Conservation (phyloP, 1,284 basidiomycete genomes). For the Leccinum fallax region DNA sequence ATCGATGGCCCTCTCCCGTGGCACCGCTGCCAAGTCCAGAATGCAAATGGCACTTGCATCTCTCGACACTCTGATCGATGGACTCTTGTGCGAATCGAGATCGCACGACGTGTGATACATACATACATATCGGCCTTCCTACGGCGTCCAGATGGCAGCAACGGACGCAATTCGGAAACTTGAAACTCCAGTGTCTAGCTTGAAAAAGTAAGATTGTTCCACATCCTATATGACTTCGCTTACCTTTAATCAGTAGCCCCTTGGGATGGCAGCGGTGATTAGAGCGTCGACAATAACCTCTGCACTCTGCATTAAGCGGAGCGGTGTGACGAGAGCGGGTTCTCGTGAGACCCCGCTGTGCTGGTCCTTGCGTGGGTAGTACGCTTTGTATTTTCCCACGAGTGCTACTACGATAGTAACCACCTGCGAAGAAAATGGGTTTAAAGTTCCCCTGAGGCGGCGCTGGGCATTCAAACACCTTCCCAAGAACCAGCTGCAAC, state of each 20-base stretch:
- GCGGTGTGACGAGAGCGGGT: neutral
- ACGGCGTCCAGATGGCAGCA: constrained; percentile 6
- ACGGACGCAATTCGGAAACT: neutral
- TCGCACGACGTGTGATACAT: neutral
- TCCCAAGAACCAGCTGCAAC: too few relatives aligned
- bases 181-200: constrained; percentile 8
- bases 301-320: neutral
- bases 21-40: neutral
- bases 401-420: neutral
- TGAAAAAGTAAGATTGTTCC: neutral
- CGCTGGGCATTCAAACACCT: too few relatives aligned
- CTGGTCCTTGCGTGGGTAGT: constrained; percentile 1
- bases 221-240: neutral
- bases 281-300: neutral
- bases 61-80: constrained; percentile 2
- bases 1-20: too few relatives aligned
- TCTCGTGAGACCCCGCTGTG: neutral
- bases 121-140: neutral
- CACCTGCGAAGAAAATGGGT: constrained; percentile 28
- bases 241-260: constrained; percentile 2
- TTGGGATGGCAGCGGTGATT: neutral
- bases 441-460: neutral
- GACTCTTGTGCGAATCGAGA: constrained; percentile 2
- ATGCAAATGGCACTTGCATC: neutral
- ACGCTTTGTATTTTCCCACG: constrained; percentile 24